Evolutionary conservation across 495 filamentous ascomycete genomes (phyloP), one percentile per base, ranked within the genome.

Genomic region (Amphirosellinia nigrospora): DNA sequence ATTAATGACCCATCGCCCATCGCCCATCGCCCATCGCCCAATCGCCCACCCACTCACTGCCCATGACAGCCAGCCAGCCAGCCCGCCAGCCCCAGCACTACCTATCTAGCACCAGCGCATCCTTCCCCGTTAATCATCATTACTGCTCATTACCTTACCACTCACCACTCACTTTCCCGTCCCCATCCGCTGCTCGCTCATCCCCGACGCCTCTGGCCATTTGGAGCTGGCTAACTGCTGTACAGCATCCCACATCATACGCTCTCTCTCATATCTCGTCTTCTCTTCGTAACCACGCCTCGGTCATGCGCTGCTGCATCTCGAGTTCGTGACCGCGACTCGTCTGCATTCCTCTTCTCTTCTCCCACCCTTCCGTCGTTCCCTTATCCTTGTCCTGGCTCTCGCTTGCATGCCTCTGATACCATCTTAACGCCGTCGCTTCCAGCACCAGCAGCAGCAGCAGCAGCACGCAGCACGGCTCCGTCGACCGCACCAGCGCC

Each of bases 341-440:
- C 41, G 66, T 55, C 58, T 69, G 23, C 43, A 68, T 68, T 41
- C 9, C 39, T 23, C 34, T 50, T 21, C 9, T 50, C 34, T 45
- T 50, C 34, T 39, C 16, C 41, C 26, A 9, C 45, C 32, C 38
- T 4, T 16, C 34, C 48, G 58, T 19, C 64, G 16, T 66, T 36
- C 23, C 48, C 48, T 41, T 39, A 15, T 34, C 16, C 13, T 50
- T 48, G 26, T 45, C 48, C 23, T 55, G 28, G 43, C 38, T 21
- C 45, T 50, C 45, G 53, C 41, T 64, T 72, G 68, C 32, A 73
- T 73, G 68, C 59, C 68, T 70, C 53, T 50, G 48, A 60, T 48
- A 41, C 50, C 26, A 55, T 61, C 19, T 66, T 55, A 15, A 70
- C 61, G 39, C 56, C 58, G 55, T 64, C 72, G 58, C 71, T 36